A percentile compares a stretch with the other conserved stretches of the same genome.
phyloP scores from a whole-genome alignment of 495 filamentous ascomycete species.

The Neurospora intermedia region DNA sequence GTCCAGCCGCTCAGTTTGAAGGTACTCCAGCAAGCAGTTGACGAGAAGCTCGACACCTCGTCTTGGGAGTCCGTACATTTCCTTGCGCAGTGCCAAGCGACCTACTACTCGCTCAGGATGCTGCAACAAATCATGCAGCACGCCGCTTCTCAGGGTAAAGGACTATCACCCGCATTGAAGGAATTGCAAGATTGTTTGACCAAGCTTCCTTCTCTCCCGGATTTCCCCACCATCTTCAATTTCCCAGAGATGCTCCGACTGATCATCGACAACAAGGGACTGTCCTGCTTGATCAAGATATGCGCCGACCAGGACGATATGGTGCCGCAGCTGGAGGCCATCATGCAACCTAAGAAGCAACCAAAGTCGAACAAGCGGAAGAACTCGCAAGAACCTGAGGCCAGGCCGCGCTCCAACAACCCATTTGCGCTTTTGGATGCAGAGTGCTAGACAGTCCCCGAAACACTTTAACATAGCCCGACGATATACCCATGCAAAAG shows the following conservation, averaged over 20 bases:
- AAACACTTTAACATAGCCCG: not conserved
- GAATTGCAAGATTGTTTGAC: constrained; percentile 1
- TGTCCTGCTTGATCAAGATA: constrained; percentile 5
- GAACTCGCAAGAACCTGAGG: not conserved
- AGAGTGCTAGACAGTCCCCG: not conserved
- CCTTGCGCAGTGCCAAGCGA: constrained; percentile 49
- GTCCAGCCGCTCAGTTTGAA: constrained; percentile 14
- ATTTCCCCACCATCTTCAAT: constrained; percentile 8
- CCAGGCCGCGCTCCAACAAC: not conserved
- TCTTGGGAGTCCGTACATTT: constrained; percentile 57
- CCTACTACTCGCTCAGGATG: constrained; percentile 57
- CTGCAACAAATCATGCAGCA: constrained; percentile 43
- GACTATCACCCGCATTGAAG: not conserved
- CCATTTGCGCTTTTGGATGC: not conserved
- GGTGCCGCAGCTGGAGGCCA: constrained; percentile 7
- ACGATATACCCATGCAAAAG: not conserved
- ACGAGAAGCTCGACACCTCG: constrained; percentile 10
- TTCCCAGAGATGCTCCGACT: constrained; percentile 10
- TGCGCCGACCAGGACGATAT: constrained; percentile 8
- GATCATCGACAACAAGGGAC: constrained; percentile 6
- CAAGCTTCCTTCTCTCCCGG: constrained; percentile 10
- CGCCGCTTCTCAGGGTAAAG: not conserved
- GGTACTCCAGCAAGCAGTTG: constrained; percentile 12
- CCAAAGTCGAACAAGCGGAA: not conserved
- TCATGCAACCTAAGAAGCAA: not conserved